Evolutionary conservation across 257 asterid species (phyloP), one percentile per base, ranked within the genome.

Genomic region (Scutellaria minor): DNA sequence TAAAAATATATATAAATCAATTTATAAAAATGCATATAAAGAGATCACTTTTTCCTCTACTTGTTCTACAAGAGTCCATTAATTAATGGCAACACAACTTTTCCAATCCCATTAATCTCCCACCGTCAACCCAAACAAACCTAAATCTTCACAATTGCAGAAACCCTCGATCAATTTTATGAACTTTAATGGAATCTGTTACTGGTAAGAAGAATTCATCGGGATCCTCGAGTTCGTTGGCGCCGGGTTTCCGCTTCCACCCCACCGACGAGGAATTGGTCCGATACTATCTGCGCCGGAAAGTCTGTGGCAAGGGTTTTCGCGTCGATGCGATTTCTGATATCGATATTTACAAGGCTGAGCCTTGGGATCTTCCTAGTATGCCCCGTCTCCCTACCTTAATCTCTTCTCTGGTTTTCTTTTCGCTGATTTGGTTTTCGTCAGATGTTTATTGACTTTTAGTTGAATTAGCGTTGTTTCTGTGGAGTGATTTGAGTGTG

Each of bases 361-460:
- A 94, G 86, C 98, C 98, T 5, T 94, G 97, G 98, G 98, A 94
- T 73, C 97, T 94, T 31, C 97, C 97, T 22, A 85, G 98, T 94
- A 80, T 13, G 78, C 11, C 12, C 66, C 18, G 54, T 41, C 20
- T 42, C n/a, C 3, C 39, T 6, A 55, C 35, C 40, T 22, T 52
- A 40, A 35, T 59, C 41, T 37, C 12, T 37, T 8, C 7, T 35
- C 44, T 41, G 37, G 5, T 31, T 31, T 31, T 31, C 5, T 31
- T 31, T 31, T 31, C 37, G 40, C 14, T 42, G 64, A 6, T 20
- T 71, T 42, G 27, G 5, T 18, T 41, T 52, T 47, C 14, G 10
- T 75, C 37, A 7, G 44, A 6, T 73, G 54, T 66, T 56, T 24
- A 24, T 24, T 18, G 40, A 39, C 27, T 12, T 27, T 66, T 24